phyloP scores from a whole-genome alignment of 2,329 filamentous ascomycete species.

The Dichotomopilus funicola region DNA sequence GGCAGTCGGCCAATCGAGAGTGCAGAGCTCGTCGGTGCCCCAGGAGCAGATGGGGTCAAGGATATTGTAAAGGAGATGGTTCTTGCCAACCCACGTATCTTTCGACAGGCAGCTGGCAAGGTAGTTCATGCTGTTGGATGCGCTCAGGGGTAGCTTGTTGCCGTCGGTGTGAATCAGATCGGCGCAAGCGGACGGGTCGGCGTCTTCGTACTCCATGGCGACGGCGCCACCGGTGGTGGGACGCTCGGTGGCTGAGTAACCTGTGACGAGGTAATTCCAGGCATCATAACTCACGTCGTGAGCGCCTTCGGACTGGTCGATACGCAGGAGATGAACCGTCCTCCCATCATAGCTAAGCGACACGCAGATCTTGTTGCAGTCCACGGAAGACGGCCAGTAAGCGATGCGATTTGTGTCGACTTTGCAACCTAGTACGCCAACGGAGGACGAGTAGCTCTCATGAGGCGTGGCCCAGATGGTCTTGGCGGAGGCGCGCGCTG shows the following conservation, averaged over 20 bases:
- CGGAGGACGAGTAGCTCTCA: constrained; percentile 48
- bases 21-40: constrained; percentile 47
- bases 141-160: constrained; percentile 47
- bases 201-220: constrained; percentile 44
- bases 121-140: constrained; percentile 52
- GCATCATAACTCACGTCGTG: constrained; percentile 55
- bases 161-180: constrained; percentile 43
- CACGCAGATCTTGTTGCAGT: constrained; percentile 52
- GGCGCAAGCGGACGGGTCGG: constrained; percentile 42
- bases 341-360: constrained; percentile 44
- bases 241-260: constrained; percentile 39
- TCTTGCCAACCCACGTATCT: constrained; percentile 46
- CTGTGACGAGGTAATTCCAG: constrained; percentile 52
- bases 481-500: constrained; percentile 20
- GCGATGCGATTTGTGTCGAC: constrained; percentile 55
- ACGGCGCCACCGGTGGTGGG: constrained; percentile 45
- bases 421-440: constrained; percentile 55
- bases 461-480: constrained; percentile 45
- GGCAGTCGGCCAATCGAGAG: constrained; percentile 38
- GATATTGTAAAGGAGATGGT: constrained; percentile 49
- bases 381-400: constrained; percentile 50
- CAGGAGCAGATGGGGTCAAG: constrained; percentile 43
- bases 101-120: constrained; percentile 40
- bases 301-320: constrained; percentile 51
- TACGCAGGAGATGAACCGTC: constrained; percentile 49